Evolutionary conservation across 2,329 filamentous ascomycete genomes (phyloP), one percentile per base, ranked within the genome.

Genomic region (Paraconiothyrium brasiliense): DNA sequence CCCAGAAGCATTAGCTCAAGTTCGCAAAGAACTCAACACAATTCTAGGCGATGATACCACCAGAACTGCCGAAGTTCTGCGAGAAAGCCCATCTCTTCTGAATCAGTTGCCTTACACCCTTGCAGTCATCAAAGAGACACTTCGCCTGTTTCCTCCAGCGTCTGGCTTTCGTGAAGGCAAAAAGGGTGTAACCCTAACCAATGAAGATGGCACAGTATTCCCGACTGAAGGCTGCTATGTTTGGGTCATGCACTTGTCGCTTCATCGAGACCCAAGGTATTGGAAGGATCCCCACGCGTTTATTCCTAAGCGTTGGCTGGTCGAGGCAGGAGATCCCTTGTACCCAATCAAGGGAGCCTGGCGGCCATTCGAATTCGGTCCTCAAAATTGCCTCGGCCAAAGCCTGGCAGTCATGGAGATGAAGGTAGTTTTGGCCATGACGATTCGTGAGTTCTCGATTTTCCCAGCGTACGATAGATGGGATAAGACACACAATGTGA

Each of bases 311-410:
- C 66, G 75, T 8, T 73, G 64, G 32, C 60, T 73, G 11, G 59
- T 58, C 13, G 43, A 22, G 8, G 59, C 63, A 0, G 64, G 61
- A 10, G 60, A 70, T 10, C 59, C 27, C 1, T 58, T 67, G n/a
- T 60, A 55, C 59, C 34, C 66, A 2, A 63, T 55, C 16, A 39
- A 59, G 3, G 54, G 66, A 1, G 75, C 71, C 9, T 81, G 66
- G 64, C 68, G 76, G 8, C 72, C 79, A 0, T 83, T 83, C 58
- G 78, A 81, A 41, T 61, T 71, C 5, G 81, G 81, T 0, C 73
- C 75, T 1, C 54, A 67, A 3, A 66, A 67, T 43, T 72, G 71
- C 39, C 63, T 72, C 5, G 69, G 69, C 2, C 68, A 73, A n/a
- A 66, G 65, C 13, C 54, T 73, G 7, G 60, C 61, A 11, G 50